Conservation (phyloP, 805 yeast species). For the Ogataea allantospora region DNA sequence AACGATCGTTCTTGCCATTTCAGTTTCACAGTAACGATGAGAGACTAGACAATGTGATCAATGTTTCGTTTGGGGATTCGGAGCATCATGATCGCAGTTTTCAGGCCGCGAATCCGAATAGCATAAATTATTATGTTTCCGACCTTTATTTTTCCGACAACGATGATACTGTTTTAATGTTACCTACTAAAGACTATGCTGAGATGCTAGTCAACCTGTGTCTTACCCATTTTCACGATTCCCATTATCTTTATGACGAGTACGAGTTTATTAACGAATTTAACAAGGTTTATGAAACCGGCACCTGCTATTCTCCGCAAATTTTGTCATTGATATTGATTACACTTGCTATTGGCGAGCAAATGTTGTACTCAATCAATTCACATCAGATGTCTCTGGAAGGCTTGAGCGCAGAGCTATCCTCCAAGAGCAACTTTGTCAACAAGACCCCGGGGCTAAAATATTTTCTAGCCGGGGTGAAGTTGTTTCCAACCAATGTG, state of each 20-base stretch:
- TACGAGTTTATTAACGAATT: conserved; percentile 18
- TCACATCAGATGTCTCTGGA: conserved; percentile 21
- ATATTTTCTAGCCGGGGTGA: conserved; percentile 29
- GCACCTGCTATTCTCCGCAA: conserved; percentile 19
- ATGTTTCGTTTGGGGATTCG: conserved; percentile 29
- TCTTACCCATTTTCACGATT: conserved; percentile 19
- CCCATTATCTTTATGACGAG: conserved; percentile 28
- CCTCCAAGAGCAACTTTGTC: conserved; percentile 17
- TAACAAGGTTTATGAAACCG: conserved; percentile 21
- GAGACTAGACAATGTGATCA: conserved; percentile 26
- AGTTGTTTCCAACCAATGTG: conserved; percentile 24
- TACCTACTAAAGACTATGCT: conserved; percentile 19
- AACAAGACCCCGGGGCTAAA: conserved; percentile 32
- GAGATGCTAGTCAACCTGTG: conserved; percentile 19
- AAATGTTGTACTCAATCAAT: conserved; percentile 20
- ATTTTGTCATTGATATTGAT: conserved; percentile 19
- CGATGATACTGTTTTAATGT: conserved; percentile 8
- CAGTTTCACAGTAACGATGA: conserved; percentile 23
- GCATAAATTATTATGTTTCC: conserved; percentile 18
- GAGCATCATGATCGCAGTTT: conserved; percentile 17
- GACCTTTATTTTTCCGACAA: conserved; percentile 18
- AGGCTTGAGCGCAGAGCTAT: conserved; percentile 17
- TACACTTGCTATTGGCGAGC: conserved; percentile 29
- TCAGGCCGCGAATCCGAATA: conserved; percentile 8
- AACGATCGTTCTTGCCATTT: conserved; percentile 19